Percentiles rank a stretch among this genome's conserved stretches.
These are phyloP conservation scores for Xylariaceae sp. DNA, from an alignment of 2,329 filamentous ascomycete species.

Conservation along the genomic window DNA sequence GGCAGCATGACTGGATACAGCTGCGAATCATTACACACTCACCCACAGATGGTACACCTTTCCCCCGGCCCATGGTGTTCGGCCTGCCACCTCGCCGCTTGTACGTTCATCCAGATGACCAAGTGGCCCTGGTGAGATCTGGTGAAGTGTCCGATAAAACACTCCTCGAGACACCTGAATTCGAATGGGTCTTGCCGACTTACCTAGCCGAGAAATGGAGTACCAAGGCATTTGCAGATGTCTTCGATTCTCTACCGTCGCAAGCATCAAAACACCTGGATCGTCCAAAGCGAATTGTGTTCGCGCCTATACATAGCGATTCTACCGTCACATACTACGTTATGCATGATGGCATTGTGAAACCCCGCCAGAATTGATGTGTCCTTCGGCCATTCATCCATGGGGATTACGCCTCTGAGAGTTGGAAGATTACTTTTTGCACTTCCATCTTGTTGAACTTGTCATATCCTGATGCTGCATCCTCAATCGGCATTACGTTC, in stretches of 20 bases:
- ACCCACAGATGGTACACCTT: conserved; percentile 31
- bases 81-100: conserved; percentile 69
- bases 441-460: conserved; percentile 70
- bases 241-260: conserved; percentile 61
- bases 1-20: conserved; percentile 72
- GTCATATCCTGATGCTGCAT: conserved; percentile 65
- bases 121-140: conserved; percentile 65
- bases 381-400: background rate
- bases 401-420: conserved; percentile 26
- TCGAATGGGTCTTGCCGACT: conserved; percentile 74
- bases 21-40: conserved; percentile 32
- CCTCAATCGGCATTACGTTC: conserved; percentile 65
- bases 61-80: conserved; percentile 62
- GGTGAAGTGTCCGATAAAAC: conserved; percentile 46
- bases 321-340: conserved; percentile 83
- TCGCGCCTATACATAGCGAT: conserved; percentile 73
- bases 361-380: conserved; percentile 73
- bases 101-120: conserved; percentile 79
- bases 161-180: conserved; percentile 50
- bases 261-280: conserved; percentile 40
- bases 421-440: conserved; percentile 69
- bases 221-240: conserved; percentile 58
- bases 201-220: conserved; percentile 72
- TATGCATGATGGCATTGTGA: conserved; percentile 81
- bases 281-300: conserved; percentile 63